Percentiles rank a stretch among this genome's conserved stretches.
phyloP scores from a whole-genome alignment of 2,329 filamentous ascomycete species.

The Beauveria caledonica region DNA sequence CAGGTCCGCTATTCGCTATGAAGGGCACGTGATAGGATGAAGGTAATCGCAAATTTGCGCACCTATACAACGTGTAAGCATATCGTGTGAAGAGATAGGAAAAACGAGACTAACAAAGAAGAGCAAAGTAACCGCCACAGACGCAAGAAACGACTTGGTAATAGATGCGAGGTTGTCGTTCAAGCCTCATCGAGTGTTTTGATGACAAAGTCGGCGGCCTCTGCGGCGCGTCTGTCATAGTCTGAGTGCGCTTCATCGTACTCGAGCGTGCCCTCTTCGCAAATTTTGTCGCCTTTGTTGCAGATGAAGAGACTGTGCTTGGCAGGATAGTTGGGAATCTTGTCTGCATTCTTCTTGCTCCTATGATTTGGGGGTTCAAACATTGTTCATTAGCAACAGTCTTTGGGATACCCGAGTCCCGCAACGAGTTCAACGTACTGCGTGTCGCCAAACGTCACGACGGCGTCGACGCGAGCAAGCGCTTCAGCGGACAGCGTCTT shows the following conservation, averaged over 20 bases:
- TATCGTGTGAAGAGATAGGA: too few species aligned
- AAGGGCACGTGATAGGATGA: too few species aligned
- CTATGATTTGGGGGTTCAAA: neutral
- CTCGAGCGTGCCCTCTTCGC: constrained; percentile 24
- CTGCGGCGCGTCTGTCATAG: constrained; percentile 24
- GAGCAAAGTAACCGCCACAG: too few species aligned
- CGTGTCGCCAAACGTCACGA: constrained; percentile 22
- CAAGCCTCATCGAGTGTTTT: neutral
- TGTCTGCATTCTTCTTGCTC: constrained; percentile 24
- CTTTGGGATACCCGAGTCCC: too few species aligned
- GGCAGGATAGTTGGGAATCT: constrained; percentile 26
- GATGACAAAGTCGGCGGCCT: constrained; percentile 3
- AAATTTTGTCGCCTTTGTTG: constrained; percentile 31
- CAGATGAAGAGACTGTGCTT: constrained; percentile 33
- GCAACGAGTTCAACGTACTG: constrained; percentile 9
- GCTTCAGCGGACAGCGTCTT: constrained; percentile 18
- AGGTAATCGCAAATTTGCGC: too few species aligned
- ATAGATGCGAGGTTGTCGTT: too few species aligned
- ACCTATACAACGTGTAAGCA: too few species aligned
- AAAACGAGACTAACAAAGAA: too few species aligned
- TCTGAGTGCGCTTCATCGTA: constrained; percentile 29
- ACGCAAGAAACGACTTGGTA: too few species aligned
- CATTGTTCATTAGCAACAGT: neutral
- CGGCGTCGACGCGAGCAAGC: constrained; percentile 18
- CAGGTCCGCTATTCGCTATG: neutral